phyloP scores from a whole-genome alignment of 768 basidiomycete genomes.

The Trametes cubensis region DNA sequence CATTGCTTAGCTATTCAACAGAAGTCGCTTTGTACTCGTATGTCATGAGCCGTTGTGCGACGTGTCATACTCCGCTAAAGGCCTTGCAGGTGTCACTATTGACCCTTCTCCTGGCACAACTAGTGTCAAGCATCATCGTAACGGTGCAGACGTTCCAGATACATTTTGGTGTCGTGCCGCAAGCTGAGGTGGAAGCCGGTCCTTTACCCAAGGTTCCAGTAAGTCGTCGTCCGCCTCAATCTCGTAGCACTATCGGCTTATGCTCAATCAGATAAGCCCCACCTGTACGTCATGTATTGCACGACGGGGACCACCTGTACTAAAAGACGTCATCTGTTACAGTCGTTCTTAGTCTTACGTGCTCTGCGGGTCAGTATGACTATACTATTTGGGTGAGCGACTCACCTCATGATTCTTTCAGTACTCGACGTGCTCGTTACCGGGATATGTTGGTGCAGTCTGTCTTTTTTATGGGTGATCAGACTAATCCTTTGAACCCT shows the following conservation, averaged over 20 bases:
- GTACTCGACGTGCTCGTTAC: slow-evolving; percentile 30
- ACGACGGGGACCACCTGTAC: neutral
- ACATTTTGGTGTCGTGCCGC: slow-evolving; percentile 21
- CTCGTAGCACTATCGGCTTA: neutral
- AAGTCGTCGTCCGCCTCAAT: neutral
- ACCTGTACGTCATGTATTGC: slow-evolving; percentile 12
- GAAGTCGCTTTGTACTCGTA: slow-evolving; percentile 22
- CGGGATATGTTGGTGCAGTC: slow-evolving; percentile 19
- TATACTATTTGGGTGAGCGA: neutral
- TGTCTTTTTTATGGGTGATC: no score
- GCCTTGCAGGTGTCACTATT: slow-evolving; percentile 11
- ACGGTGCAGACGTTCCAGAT: slow-evolving; percentile 22
- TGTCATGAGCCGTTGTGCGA: neutral
- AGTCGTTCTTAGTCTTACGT: slow-evolving; percentile 25
- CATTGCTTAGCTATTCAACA: slow-evolving; percentile 20
- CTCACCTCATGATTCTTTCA: neutral
- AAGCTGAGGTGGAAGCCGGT: slow-evolving; percentile 13
- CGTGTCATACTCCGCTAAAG: neutral
- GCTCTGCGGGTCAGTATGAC: slow-evolving; percentile 12
- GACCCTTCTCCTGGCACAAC: slow-evolving; percentile 14
- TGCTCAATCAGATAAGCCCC: slow-evolving; percentile 7
- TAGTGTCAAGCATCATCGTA: slow-evolving; percentile 19
- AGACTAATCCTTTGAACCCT: neutral
- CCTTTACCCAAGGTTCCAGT: slow-evolving; percentile 22
- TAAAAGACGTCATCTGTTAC: neutral